Percentiles rank a stretch among this genome's conserved stretches.
Conservation (phyloP, 2,329 filamentous ascomycete species). For the Beauveria brongniartii region DNA sequence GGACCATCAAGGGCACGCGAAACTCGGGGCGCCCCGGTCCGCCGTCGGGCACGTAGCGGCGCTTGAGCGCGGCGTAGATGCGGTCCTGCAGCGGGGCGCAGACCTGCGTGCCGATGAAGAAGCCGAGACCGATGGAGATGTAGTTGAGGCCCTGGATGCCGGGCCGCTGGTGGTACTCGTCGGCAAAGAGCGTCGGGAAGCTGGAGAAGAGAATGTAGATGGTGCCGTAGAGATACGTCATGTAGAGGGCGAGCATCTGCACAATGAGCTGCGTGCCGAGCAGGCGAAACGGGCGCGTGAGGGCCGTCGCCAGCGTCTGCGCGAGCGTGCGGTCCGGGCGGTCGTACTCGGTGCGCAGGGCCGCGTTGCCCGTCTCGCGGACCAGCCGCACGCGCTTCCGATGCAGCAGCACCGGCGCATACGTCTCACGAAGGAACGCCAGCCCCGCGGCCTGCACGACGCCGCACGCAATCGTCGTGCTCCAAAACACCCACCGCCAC, state of each 20-base stretch:
- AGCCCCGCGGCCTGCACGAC: slow-evolving; percentile 51
- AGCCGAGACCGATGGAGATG: slow-evolving; percentile 22
- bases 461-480: slow-evolving; percentile 54
- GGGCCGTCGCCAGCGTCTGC: slow-evolving; percentile 53
- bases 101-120: slow-evolving; percentile 25
- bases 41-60: slow-evolving; percentile 27
- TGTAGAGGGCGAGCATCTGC: slow-evolving; percentile 57
- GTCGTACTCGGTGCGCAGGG: slow-evolving; percentile 45
- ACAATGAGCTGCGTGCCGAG: slow-evolving; percentile 56
- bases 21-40: slow-evolving; percentile 33
- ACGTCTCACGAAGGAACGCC: slow-evolving; percentile 54
- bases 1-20: slow-evolving; percentile 34
- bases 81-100: slow-evolving; percentile 38
- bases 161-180: slow-evolving; percentile 47
- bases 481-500: slow-evolving; percentile 69
- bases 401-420: slow-evolving; percentile 50
- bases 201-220: slow-evolving; percentile 46
- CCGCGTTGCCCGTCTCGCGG: slow-evolving; percentile 46
- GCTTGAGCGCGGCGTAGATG: slow-evolving; percentile 35
- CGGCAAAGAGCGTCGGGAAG: slow-evolving; percentile 47
- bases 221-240: slow-evolving; percentile 56
- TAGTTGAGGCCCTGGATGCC: slow-evolving; percentile 35
- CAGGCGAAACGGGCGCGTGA: slow-evolving; percentile 56
- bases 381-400: slow-evolving; percentile 50
- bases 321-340: slow-evolving; percentile 24